These are phyloP conservation scores for Saccharomycopsis fodiens DNA, from an alignment of 805 yeast species.

Conservation along the genomic window DNA sequence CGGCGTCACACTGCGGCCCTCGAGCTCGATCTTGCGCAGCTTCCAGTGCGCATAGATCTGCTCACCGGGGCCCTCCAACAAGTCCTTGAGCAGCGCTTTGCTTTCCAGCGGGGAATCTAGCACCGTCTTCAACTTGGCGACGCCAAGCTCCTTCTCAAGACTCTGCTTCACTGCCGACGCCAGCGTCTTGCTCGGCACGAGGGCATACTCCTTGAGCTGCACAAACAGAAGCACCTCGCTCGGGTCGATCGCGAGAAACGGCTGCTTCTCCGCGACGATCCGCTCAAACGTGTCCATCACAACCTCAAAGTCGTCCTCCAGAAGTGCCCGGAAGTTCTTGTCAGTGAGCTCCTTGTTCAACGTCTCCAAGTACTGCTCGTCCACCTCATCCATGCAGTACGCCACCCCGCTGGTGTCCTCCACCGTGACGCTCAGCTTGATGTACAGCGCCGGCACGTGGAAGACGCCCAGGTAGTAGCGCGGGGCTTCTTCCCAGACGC, in stretches of 20 bases:
- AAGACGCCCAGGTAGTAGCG: conserved; percentile 65
- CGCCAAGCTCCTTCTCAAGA: conserved; percentile 48
- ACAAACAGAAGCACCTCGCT: conserved; percentile 59
- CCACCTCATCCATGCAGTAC: conserved; percentile 86
- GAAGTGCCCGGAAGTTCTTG: conserved; percentile 30
- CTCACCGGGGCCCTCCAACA: conserved; percentile 52
- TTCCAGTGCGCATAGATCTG: conserved; percentile 78
- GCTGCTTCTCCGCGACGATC: conserved; percentile 73
- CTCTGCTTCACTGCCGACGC: conserved; percentile 51
- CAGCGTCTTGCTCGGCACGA: conserved; percentile 38
- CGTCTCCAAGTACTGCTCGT: conserved; percentile 55
- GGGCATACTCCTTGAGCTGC: conserved; percentile 52
- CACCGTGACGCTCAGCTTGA: conserved; percentile 89
- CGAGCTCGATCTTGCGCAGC: conserved; percentile 55
- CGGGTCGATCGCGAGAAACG: conserved; percentile 82
- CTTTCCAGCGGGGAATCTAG: conserved; percentile 36
- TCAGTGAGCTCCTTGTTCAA: conserved; percentile 32
- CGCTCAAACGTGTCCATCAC: conserved; percentile 68
- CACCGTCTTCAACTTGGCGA: conserved; percentile 50
- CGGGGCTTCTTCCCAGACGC: conserved; percentile 68
- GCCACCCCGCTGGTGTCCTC: conserved; percentile 86
- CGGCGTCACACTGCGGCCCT: conserved; percentile 70
- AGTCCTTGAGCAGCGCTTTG: conserved; percentile 26
- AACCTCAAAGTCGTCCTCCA: conserved; percentile 83
- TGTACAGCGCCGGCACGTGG: conserved; percentile 67